A percentile compares a stretch with the other conserved stretches of the same genome.
These are phyloP conservation scores for Floccularia luteovirens DNA, from an alignment of 768 basidiomycete genomes.

Conservation along the genomic window DNA sequence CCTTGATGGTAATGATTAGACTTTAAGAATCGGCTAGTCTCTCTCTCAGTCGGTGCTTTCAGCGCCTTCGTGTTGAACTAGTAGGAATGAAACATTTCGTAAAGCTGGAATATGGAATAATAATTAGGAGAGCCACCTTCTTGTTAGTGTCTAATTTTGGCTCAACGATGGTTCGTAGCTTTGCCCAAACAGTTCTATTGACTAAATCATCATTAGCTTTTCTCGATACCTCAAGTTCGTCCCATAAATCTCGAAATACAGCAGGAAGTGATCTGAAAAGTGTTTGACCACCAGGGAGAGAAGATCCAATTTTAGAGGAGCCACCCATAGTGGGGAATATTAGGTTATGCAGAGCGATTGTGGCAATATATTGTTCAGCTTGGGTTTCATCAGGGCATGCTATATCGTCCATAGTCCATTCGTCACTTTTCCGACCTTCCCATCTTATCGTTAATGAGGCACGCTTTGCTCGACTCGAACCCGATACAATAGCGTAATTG, in stretches of 20 bases:
- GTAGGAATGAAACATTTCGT: slow-evolving; percentile 6
- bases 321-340: slow-evolving; percentile 57
- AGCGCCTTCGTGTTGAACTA: too few relatives aligned
- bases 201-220: slow-evolving; percentile 51
- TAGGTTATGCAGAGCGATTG: slow-evolving; percentile 75
- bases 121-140: slow-evolving; percentile 26
- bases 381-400: slow-evolving; percentile 74
- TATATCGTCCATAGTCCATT: slow-evolving; percentile 80
- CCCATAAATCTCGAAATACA: slow-evolving; percentile 86
- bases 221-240: slow-evolving; percentile 67
- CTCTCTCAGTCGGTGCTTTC: too few relatives aligned
- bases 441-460: slow-evolving; percentile 69
- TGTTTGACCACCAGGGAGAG: slow-evolving; percentile 41
- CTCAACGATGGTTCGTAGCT: slow-evolving; percentile 55
- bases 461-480: slow-evolving; percentile 67
- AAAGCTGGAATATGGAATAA: neutral
- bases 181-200: slow-evolving; percentile 69
- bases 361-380: slow-evolving; percentile 87
- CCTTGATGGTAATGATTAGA: too few relatives aligned
- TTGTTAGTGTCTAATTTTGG: slow-evolving; percentile 38
- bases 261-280: slow-evolving; percentile 79
- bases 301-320: slow-evolving; percentile 46
- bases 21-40: too few relatives aligned
- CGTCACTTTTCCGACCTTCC: slow-evolving; percentile 48
- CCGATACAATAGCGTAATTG: slow-evolving; percentile 58